Conservation (phyloP, 345 rosid genomes). For the Aurinia saxatilis region DNA sequence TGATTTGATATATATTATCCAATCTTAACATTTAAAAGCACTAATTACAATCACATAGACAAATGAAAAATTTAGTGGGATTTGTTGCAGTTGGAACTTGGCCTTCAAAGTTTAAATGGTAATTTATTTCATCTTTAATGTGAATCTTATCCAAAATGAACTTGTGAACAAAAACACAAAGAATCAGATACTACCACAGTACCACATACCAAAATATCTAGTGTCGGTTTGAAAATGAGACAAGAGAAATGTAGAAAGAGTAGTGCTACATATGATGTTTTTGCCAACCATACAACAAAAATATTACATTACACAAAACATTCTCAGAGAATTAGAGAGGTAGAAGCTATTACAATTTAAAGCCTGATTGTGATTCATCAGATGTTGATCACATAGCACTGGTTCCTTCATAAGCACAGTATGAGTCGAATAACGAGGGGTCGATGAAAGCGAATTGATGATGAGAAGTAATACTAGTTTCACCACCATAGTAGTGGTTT, state of each 20-base stretch:
- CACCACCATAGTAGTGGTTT: constrained; percentile 1
- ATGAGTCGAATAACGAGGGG: constrained; percentile 12
- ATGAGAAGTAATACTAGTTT: constrained; percentile 5
- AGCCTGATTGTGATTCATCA: neutral
- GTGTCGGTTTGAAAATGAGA: neutral
- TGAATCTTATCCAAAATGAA: neutral
- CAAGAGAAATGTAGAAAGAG: neutral
- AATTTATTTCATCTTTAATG: neutral
- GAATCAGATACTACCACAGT: neutral
- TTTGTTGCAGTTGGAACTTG: neutral
- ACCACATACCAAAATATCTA: neutral
- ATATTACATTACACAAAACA: constrained; percentile 6
- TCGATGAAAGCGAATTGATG: neutral
- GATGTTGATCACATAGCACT: neutral
- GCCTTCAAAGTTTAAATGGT: neutral
- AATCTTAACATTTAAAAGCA: neutral
- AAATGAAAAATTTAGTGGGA: neutral
- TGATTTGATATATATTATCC: neutral
- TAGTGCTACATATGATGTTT: neutral
- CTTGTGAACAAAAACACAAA: neutral
- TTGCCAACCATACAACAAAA: constrained; percentile 14
- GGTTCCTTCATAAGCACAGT: neutral
- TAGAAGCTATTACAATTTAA: constrained; percentile 1
- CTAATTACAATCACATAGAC: neutral
- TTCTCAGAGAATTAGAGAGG: neutral